These are phyloP conservation scores for Raffaelea ambrosiae DNA, from an alignment of 2,329 filamentous ascomycete species.

Conservation along the genomic window DNA sequence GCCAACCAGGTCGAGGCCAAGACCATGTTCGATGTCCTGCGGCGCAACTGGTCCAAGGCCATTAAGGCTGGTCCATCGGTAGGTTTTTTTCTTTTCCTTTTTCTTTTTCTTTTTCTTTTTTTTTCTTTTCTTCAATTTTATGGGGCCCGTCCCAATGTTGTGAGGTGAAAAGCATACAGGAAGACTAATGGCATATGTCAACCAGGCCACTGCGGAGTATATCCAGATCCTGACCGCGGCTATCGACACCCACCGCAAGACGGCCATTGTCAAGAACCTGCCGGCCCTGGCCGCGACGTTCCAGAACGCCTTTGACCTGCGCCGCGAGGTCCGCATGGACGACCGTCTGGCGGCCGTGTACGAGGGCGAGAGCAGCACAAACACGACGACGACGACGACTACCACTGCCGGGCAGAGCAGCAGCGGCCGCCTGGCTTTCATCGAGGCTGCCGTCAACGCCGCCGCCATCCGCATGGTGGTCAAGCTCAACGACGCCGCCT, in stretches of 20 bases:
- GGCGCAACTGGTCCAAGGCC: conserved; percentile 64
- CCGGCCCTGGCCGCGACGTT: conserved; percentile 58
- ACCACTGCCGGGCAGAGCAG: neutral
- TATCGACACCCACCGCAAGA: conserved; percentile 71
- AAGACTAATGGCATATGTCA: no score
- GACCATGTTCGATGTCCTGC: conserved; percentile 64
- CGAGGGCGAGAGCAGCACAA: no score
- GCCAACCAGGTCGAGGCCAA: conserved; percentile 71
- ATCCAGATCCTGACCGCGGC: conserved; percentile 61
- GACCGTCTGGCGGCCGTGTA: neutral
- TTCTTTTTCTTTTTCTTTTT: neutral
- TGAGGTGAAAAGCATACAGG: no score
- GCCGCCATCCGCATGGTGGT: conserved; percentile 83
- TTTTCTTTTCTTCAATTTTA: neutral
- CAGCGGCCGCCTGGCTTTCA: conserved; percentile 30
- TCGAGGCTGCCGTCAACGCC: conserved; percentile 60
- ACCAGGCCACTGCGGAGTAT: conserved; percentile 60
- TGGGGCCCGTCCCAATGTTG: neutral
- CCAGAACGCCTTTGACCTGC: conserved; percentile 54
- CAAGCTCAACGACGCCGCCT: conserved; percentile 90
- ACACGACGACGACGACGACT: neutral
- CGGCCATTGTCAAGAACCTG: conserved; percentile 67
- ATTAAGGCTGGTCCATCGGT: conserved; percentile 52
- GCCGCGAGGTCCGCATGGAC: conserved; percentile 33
- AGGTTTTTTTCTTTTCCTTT: conserved; percentile 23